Percentiles rank a stretch among this genome's conserved stretches.
phyloP scores from a whole-genome alignment of 2,329 filamentous ascomycete genomes.

The Alternaria arborescens region DNA sequence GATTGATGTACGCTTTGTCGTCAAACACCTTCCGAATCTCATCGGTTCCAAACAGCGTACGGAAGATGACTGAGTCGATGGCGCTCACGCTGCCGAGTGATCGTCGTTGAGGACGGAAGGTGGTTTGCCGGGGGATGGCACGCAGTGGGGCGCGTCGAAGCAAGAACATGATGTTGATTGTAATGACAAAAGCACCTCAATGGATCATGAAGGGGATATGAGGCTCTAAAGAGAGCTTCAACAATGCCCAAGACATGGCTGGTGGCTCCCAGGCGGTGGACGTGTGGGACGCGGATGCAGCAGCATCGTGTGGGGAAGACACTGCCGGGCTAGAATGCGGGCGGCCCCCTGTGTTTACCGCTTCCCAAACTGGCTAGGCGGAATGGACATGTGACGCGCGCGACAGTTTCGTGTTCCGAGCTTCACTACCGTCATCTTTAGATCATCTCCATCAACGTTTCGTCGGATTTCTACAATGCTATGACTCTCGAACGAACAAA shows the following conservation, averaged over 20 bases:
- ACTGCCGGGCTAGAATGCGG: slow-evolving; percentile 12
- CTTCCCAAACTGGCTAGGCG: neutral
- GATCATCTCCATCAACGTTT: neutral
- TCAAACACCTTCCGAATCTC: slow-evolving; percentile 62
- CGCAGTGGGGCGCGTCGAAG: slow-evolving; percentile 38
- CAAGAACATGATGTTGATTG: slow-evolving; percentile 37
- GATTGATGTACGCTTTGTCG: slow-evolving; percentile 59
- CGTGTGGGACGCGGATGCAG: slow-evolving; percentile 28
- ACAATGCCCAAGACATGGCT: slow-evolving; percentile 20
- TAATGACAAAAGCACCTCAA: slow-evolving; percentile 15
- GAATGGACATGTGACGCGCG: neutral
- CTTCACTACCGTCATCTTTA: neutral
- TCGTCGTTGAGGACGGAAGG: slow-evolving; percentile 30
- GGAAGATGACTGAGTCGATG: slow-evolving; percentile 62
- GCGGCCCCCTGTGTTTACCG: slow-evolving; percentile 8
- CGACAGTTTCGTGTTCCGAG: neutral
- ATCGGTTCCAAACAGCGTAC: slow-evolving; percentile 61
- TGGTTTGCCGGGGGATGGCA: slow-evolving; percentile 24
- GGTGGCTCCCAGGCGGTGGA: slow-evolving; percentile 18
- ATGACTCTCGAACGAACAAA: slow-evolving; percentile 43
- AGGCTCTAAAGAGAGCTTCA: slow-evolving; percentile 14
- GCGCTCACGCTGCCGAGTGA: slow-evolving; percentile 45
- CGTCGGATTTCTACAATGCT: neutral
- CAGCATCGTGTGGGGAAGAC: slow-evolving; percentile 39
- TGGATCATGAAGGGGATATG: slow-evolving; percentile 11